Base-by-base conservation (phyloP, 345 rosid species). In the Melaleuca alternifolia region DNA sequence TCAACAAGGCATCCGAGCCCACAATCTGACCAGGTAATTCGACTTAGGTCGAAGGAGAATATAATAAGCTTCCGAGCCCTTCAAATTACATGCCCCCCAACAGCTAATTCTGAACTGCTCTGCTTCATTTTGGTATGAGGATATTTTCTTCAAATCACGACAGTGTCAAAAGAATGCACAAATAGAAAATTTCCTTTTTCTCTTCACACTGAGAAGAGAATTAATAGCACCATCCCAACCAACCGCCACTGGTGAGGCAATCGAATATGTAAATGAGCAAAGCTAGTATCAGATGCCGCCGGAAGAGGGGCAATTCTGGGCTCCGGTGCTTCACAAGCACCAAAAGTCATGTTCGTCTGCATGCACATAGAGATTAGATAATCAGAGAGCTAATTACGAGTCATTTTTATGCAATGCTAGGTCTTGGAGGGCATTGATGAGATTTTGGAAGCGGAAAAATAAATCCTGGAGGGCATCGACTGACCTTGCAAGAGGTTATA, bases 401-500 rank as follows among this genome's bases (percentile, higher is more conserved):
- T 71, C 79, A 71, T 18, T 71, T 21, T 2, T 18, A 16, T 71
- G 79, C 79, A 33, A 37, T 33, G 48, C 48, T 18, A n/a, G n/a
- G n/a, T n/a, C n/a, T n/a, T n/a, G n/a, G n/a, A n/a, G n/a, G n/a
- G n/a, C n/a, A n/a, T n/a, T n/a, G n/a, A n/a, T n/a, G n/a, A n/a
- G n/a, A n/a, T n/a, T n/a, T n/a, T n/a, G n/a, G n/a, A n/a, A 23
- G 30, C 23, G 10, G 44, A 62, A 51, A 53, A 20, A 20, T n/a
- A 7, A 30, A 48, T 71, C 56, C n/a, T 23, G 51, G 37, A 46
- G 41, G 30, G 50, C 33, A 30, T 16, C 3, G 51, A 52, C 87
- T 13, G 71, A 96, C 99, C 94, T 88, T 94, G 95, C 98, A 97
- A 62, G 87, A 65, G 56, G 93, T 91, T 51, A 98, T 89, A 84